Evolutionary conservation across 202 grass and related monocot species (phyloP), one percentile per base, ranked within the genome.

Genomic region (Brachypodium distachyon): DNA sequence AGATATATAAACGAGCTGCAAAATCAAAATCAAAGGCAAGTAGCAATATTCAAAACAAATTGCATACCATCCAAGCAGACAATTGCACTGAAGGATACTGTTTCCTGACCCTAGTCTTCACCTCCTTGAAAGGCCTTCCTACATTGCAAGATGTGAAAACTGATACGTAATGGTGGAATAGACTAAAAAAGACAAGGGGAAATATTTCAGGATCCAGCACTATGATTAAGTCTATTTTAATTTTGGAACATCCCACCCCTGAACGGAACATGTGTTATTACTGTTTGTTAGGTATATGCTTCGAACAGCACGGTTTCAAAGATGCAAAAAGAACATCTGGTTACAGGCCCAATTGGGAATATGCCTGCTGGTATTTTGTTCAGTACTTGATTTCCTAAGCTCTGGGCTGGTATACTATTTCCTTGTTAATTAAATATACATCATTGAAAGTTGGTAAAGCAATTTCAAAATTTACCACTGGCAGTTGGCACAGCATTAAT

Each of bases 31-130:
- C 7, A 40, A 69, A 52, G 10, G 32, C 14, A 81, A 36, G 11
- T 37, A 72, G 29, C 3, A 17, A 77, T 26, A 3, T 3, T 21
- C 6, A 28, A 62, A 63, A 12, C 26, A 69, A 68, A 67, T 59
- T 48, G 29, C 62, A 16, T 80, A 95, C 95, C 95, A 90, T 98
- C 91, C 95, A 98, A 78, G 95, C 78, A 51, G 89, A 90, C 85
- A 98, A 77, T 32, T 98, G 95, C 55, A 98, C 91, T 9, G 95
- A 90, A 31, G 85, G 87, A 79, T 98, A 95, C 40, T 95, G 79
- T 53, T 95, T 98, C 87, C 74, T 90, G 1, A 95, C 82, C 86
- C 85, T 92, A 34, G 63, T 66, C 48, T 88, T 92, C 43, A 94
- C 91, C 66, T 98, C 79, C 29, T 74, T 73, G 40, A 88, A 95